phyloP scores from a whole-genome alignment of 352 stramenopile species.

The Globisporangium paddicum region DNA sequence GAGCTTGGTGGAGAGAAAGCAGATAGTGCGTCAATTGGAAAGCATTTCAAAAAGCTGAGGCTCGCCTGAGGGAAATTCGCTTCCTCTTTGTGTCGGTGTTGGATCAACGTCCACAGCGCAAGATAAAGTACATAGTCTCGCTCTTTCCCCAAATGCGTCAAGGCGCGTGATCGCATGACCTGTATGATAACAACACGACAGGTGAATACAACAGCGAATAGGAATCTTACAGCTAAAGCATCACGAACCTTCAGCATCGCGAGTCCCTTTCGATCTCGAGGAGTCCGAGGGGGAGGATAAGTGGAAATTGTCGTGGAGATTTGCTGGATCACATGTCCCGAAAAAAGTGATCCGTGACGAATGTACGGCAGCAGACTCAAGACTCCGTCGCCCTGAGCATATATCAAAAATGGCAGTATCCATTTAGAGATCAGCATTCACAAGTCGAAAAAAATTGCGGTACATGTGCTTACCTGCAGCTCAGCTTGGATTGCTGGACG shows the following conservation, averaged over 20 bases:
- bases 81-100: slow-evolving; percentile 8
- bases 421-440: neutral
- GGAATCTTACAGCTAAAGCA: neutral
- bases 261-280: slow-evolving; percentile 48
- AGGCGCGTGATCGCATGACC: slow-evolving; percentile 63
- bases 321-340: slow-evolving; percentile 42
- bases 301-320: slow-evolving; percentile 35
- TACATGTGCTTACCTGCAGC: slow-evolving; percentile 25
- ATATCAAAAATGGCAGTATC: neutral
- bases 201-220: neutral
- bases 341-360: slow-evolving; percentile 59
- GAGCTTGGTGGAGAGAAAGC: slow-evolving; percentile 1
- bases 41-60: slow-evolving; percentile 8
- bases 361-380: slow-evolving; percentile 75
- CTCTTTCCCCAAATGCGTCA: slow-evolving; percentile 54
- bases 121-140: slow-evolving; percentile 66
- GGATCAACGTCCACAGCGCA: slow-evolving; percentile 30
- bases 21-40: neutral
- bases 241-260: slow-evolving; percentile 50
- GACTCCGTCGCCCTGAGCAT: slow-evolving; percentile 39
- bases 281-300: slow-evolving; percentile 27
- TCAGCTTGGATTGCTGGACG: slow-evolving; percentile 67
- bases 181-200: slow-evolving; percentile 6
- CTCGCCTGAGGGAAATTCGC: neutral
- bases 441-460: neutral